Evolutionary conservation across 2,329 filamentous ascomycete genomes (phyloP).

Genomic region (Fusarium burgessii): DNA sequence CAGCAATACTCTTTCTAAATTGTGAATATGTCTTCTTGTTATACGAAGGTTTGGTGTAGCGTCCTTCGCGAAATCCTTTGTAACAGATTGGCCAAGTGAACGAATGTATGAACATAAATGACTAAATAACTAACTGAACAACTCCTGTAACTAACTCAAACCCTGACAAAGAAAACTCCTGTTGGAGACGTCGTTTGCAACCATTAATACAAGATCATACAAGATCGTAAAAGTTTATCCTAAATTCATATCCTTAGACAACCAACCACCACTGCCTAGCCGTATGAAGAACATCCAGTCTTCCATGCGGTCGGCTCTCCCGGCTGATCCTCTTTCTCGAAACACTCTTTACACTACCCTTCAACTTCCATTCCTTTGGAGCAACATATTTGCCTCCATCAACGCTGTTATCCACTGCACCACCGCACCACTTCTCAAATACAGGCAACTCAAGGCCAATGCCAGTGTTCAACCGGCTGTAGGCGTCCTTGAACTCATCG

Average conservation of each 20-base stretch:
- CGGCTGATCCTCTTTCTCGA: background rate
- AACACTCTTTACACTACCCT: constrained; percentile 24
- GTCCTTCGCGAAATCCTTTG: too few species aligned
- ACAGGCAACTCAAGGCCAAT: constrained; percentile 31
- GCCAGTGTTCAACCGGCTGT: constrained; percentile 28
- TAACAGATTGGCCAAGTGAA: too few species aligned
- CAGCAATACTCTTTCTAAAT: too few species aligned
- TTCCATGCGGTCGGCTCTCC: constrained; percentile 4
- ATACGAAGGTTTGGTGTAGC: too few species aligned
- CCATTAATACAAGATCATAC: background rate
- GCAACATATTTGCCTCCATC: constrained; percentile 38
- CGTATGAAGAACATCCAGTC: constrained; percentile 32
- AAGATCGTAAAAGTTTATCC: background rate
- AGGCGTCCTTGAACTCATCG: constrained; percentile 35
- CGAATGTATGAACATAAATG: too few species aligned
- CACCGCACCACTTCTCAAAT: constrained; percentile 40
- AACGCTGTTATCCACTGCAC: constrained; percentile 25
- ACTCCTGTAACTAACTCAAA: background rate
- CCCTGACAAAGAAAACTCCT: background rate
- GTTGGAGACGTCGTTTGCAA: background rate
- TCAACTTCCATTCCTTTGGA: constrained; percentile 34
- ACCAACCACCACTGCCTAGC: constrained; percentile 38
- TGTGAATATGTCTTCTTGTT: too few species aligned
- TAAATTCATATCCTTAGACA: background rate
- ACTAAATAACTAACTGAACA: too few species aligned